These are phyloP conservation scores for Penicillium sp. DNA, from an alignment of 2,329 filamentous ascomycete genomes.

Conservation along the genomic window DNA sequence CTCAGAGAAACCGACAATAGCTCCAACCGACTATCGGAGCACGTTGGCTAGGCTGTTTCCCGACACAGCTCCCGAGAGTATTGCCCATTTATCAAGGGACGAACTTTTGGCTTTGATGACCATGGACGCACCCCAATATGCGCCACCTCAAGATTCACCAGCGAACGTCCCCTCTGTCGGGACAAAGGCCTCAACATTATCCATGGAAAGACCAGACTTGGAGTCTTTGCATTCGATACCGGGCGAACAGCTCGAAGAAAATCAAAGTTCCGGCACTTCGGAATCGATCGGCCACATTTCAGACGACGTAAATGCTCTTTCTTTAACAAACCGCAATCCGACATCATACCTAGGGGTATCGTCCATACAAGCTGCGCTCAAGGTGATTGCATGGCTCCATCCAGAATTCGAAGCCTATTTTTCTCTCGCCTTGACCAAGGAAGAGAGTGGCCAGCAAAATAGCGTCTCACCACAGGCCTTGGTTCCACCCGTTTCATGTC, in stretches of 20 bases:
- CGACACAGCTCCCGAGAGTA: conserved; percentile 54
- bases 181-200: conserved; percentile 36
- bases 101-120: conserved; percentile 59
- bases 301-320: conserved; percentile 70
- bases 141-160: conserved; percentile 33
- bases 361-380: conserved; percentile 70
- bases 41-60: conserved; percentile 64
- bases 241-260: conserved; percentile 53
- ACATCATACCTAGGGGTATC: conserved; percentile 71
- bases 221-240: conserved; percentile 69
- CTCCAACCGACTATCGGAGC: conserved; percentile 56
- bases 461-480: conserved; percentile 31
- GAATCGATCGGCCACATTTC: conserved; percentile 62
- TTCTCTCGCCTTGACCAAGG: conserved; percentile 35
- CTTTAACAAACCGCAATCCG: conserved; percentile 59
- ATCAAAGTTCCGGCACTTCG: conserved; percentile 50
- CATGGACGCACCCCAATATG: conserved; percentile 34
- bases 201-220: conserved; percentile 50
- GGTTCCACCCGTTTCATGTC: conserved; percentile 1
- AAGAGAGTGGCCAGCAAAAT: neutral
- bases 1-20: conserved; percentile 4
- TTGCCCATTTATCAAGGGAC: conserved; percentile 56
- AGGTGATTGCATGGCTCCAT: conserved; percentile 62
- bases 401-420: conserved; percentile 50
- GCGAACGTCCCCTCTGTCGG: conserved; percentile 47